Evolutionary conservation across 83 land plant genomes (phyloP).

Genomic region (Picea abies): DNA sequence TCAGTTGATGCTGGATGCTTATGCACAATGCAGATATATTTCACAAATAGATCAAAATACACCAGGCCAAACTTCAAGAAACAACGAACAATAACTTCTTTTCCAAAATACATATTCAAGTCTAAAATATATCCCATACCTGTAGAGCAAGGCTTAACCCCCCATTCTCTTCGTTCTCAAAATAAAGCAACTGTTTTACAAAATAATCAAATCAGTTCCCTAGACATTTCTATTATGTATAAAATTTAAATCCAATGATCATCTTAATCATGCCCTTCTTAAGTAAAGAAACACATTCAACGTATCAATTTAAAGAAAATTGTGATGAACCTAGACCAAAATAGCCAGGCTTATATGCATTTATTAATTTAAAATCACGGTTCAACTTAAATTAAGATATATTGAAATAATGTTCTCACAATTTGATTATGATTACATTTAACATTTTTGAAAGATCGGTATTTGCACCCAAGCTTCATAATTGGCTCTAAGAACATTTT

Average conservation of each 20-base stretch:
- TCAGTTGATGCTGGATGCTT: neutral
- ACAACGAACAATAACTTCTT: neutral
- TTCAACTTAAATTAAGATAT: neutral
- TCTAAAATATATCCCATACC: conserved; percentile 29
- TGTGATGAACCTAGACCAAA: neutral
- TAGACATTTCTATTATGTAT: neutral
- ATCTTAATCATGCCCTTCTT: neutral
- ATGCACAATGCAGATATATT: neutral
- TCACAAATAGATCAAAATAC: neutral
- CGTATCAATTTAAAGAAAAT: neutral
- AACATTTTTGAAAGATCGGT: too few relatives aligned
- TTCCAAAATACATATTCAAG: neutral
- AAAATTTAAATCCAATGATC: neutral
- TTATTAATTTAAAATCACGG: neutral
- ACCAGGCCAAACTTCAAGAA: neutral
- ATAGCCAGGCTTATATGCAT: neutral
- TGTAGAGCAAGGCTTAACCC: conserved; percentile 76
- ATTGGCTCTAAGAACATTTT: too few relatives aligned
- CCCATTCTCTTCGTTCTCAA: conserved; percentile 66
- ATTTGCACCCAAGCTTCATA: too few relatives aligned
- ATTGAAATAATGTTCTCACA: too few relatives aligned
- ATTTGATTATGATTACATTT: too few relatives aligned
- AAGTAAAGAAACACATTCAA: neutral
- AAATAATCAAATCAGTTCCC: neutral
- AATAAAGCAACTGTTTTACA: conserved; percentile 34